Evolutionary conservation across 768 basidiomycete species (phyloP), one percentile per base, ranked within the genome.

Genomic region (Leccinum rimulosum): DNA sequence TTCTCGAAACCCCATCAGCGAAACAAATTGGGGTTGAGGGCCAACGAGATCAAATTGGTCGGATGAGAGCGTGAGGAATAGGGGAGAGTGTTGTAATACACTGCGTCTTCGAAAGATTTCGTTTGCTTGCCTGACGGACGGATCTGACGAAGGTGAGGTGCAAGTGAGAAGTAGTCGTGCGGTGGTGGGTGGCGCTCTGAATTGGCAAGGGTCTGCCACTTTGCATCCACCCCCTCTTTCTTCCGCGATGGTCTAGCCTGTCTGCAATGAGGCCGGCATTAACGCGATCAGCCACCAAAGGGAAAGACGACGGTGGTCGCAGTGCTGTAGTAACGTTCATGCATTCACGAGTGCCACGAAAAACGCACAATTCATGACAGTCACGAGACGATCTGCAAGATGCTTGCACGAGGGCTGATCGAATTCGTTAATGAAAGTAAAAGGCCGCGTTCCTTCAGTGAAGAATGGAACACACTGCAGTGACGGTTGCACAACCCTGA

Each of bases 11-110:
- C 80, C 43, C 66, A 48, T 53, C 40, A 43, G 40, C 11, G 82
- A 80, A 66, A 85, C 22, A 81, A 79, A 28, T 59, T 61, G 57
- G 81, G 80, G 69, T 84, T 79, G 57, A 88, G 80, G 54, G 83
- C 81, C 79, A 56, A 55, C 28, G 36, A 52, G 61, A 56, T 63
- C 54, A 63, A 70, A 64, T 69, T 61, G 31, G 30, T 35, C 40
- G 30, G 58, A 61, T 58, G 61, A 55, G 49, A 55, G 50, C 22
- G 22, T 51, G 25, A 22, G 31, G 55, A 55, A 64, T 50, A 63
- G 59, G 54, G 57, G 45, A 59, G 43, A 49, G 14, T 5, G 61
- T 57, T 38, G 40, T 64, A 36, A 55, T 66, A 33, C 64, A 57
- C 19, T 80, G 80, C 2, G 73, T 76, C 64, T 85, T 47, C 19